A percentile compares a stretch with the other conserved stretches of the same genome.
These are phyloP conservation scores for Wickerhamomyces sp. DNA, from an alignment of 1,139 yeast species.

Conservation along the genomic window DNA sequence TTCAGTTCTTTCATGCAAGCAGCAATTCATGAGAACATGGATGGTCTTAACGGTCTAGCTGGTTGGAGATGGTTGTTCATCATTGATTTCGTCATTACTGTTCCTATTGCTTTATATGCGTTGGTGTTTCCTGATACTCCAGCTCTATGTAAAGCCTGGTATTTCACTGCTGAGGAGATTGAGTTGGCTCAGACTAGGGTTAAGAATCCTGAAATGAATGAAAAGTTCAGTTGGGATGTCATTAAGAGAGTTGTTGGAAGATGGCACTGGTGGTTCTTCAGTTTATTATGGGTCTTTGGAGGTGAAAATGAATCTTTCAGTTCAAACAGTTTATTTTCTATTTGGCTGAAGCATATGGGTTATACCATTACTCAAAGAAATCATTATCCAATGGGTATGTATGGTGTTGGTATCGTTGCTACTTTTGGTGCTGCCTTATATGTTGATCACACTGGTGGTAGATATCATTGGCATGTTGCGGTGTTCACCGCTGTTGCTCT, in stretches of 20 bases:
- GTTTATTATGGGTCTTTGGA: constrained; percentile 52
- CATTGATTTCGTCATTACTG: constrained; percentile 52
- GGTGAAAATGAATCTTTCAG: constrained; percentile 56
- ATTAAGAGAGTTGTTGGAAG: constrained; percentile 43
- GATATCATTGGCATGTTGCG: constrained; percentile 47
- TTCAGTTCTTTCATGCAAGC: constrained; percentile 57
- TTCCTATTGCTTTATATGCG: constrained; percentile 51
- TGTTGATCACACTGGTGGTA: constrained; percentile 44
- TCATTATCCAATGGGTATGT: constrained; percentile 54
- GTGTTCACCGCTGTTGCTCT: constrained; percentile 35
- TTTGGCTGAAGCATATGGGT: constrained; percentile 41
- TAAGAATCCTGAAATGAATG: constrained; percentile 32
- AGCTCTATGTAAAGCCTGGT: constrained; percentile 37
- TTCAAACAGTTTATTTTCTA: constrained; percentile 46
- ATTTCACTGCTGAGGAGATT: constrained; percentile 35
- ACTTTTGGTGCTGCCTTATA: constrained; percentile 44
- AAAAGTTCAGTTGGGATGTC: constrained; percentile 40
- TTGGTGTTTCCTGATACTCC: constrained; percentile 58
- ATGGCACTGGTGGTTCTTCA: constrained; percentile 59
- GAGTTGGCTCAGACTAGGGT: constrained; percentile 35
- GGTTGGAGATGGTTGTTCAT: constrained; percentile 72
- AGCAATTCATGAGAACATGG: constrained; percentile 46
- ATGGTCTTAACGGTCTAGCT: constrained; percentile 42
- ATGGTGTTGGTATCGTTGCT: constrained; percentile 46
- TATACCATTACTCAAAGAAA: constrained; percentile 45